Evolutionary conservation across 2,329 filamentous ascomycete genomes (phyloP).

Genomic region (Pseudocercospora pini-densiflorae): DNA sequence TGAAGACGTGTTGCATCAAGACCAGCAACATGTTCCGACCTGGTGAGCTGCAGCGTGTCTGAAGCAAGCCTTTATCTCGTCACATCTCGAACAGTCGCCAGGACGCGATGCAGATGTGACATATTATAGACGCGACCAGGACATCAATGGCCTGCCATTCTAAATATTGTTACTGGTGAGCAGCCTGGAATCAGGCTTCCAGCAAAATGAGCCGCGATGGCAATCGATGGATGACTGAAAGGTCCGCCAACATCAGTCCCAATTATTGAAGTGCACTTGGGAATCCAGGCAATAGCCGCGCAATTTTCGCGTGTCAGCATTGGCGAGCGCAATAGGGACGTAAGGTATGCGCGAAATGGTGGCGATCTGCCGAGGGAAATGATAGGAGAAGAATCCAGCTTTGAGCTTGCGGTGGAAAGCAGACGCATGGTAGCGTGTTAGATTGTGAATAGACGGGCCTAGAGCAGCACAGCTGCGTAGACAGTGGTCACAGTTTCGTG

Average conservation of each 20-base stretch:
- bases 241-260: neutral
- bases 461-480: constrained; percentile 24
- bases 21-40: neutral
- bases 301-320: neutral
- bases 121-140: neutral
- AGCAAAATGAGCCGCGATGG: neutral
- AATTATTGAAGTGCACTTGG: neutral
- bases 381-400: constrained; percentile 2
- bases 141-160: neutral
- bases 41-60: neutral
- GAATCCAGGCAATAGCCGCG: neutral
- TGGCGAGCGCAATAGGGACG: neutral
- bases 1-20: neutral
- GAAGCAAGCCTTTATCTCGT: neutral
- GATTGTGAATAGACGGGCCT: constrained; percentile 20
- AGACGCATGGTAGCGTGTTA: constrained; percentile 8
- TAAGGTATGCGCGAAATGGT: neutral
- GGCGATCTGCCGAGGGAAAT: neutral
- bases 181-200: neutral
- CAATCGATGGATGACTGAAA: neutral
- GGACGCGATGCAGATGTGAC: neutral
- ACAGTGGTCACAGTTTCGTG: neutral
- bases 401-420: constrained; percentile 10
- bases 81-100: neutral
- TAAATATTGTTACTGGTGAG: neutral